Percentiles rank a stretch among this genome's conserved stretches.
Conservation (phyloP, 225 moss, liverwort and hornwort species). For the Bryoerythrophyllum caledonicum region DNA sequence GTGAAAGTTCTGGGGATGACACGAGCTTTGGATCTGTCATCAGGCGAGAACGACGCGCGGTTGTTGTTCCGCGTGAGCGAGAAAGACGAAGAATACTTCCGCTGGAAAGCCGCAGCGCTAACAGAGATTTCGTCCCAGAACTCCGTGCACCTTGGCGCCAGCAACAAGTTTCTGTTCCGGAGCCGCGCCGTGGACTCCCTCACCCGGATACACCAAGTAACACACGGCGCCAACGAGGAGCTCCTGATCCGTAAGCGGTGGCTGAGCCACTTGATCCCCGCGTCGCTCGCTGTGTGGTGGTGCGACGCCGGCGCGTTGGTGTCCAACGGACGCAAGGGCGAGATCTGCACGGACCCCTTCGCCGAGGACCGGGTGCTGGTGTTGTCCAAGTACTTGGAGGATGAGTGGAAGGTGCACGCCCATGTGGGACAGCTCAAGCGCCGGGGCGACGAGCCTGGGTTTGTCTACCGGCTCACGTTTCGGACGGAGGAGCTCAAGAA, state of each 20-base stretch:
- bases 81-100: slow-evolving; percentile 53
- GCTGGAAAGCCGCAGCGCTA: slow-evolving; percentile 50
- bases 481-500: slow-evolving; percentile 63
- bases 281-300: slow-evolving; percentile 63
- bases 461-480: slow-evolving; percentile 44
- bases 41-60: slow-evolving; percentile 58
- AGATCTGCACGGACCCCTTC: slow-evolving; percentile 47
- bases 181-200: slow-evolving; percentile 46
- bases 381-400: slow-evolving; percentile 52
- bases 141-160: slow-evolving; percentile 46
- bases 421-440: slow-evolving; percentile 44
- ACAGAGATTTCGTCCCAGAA: slow-evolving; percentile 42
- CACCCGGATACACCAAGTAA: slow-evolving; percentile 42
- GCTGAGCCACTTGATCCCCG: slow-evolving; percentile 51
- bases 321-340: slow-evolving; percentile 42
- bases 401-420: slow-evolving; percentile 50
- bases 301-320: slow-evolving; percentile 54
- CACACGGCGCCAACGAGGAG: slow-evolving; percentile 31
- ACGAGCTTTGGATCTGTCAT: too few species aligned
- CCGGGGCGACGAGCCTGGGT: slow-evolving; percentile 20
- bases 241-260: slow-evolving; percentile 55
- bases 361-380: slow-evolving; percentile 45
- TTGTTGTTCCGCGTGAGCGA: slow-evolving; percentile 45
- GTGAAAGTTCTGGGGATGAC: too few species aligned
- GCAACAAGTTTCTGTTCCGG: slow-evolving; percentile 49